Base-by-base conservation (phyloP, 805 yeast species). In the Priceomyces carsonii region DNA sequence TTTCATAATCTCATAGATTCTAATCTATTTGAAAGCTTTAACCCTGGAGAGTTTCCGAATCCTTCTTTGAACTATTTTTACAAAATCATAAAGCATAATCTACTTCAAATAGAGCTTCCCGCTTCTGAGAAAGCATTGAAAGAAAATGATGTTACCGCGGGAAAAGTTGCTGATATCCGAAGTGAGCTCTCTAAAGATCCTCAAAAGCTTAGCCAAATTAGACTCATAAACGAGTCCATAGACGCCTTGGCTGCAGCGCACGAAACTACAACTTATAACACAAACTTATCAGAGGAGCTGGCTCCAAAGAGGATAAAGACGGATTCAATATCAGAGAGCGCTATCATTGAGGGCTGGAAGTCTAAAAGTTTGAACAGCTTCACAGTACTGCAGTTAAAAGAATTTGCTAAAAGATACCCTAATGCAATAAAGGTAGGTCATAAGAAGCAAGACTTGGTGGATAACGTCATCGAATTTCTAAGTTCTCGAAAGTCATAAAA, bases 11-110 rank as follows among this genome's bases (percentile, higher is more conserved):
- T 68, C 14, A 44, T 65, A 15, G 59, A 60, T n/a, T 63, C 62
- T 30, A 67, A 79, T 35, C 61, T 58, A 10, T 53, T 77, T 49
- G 60, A 60, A 8, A 53, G 75, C 0, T 86, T 79, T 48, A 57
- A 61, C 7, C 89, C 93, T 0, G 51, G 56, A 5, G 73, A 78
- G 8, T 81, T 66, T 46, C 69, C 71, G 15, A 85, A 85, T 50
- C 95, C 95, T 0, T 63, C 73, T 3, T 55, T 88, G 25, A 79
- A 79, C 42, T 82, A 81, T 68, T 85, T 81, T 50, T 80, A 77
- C 56, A 73, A 75, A 38, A 60, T 80, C 0, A 55, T 88, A 13
- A 81, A 82, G 47, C 82, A 83, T 34, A 75, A 77, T 38, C 68
- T 85, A 12, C 59, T 88, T 32, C 90, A 85, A 47, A 54, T 51